These are phyloP conservation scores for Hirsutella rhossiliensis DNA, from an alignment of 2,329 filamentous ascomycete genomes.

Conservation along the genomic window DNA sequence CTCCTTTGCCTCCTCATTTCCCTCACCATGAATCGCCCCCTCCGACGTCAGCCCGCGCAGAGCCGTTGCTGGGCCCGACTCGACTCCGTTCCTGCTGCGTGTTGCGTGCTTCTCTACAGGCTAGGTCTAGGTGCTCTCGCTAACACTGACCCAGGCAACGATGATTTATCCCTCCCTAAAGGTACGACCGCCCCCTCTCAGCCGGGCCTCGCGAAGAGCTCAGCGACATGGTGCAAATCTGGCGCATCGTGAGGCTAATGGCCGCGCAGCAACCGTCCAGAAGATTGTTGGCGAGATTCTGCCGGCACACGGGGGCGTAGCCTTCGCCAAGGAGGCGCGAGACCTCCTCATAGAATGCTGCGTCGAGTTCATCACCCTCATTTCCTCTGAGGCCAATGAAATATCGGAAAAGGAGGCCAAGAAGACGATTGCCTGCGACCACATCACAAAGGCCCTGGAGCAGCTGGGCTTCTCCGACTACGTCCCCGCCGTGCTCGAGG, in stretches of 20 bases:
- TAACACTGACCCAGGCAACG: constrained; percentile 38
- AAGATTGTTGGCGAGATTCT: constrained; percentile 93
- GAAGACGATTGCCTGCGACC: constrained; percentile 97
- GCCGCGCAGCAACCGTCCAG: constrained; percentile 47
- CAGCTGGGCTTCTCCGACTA: constrained; percentile 91
- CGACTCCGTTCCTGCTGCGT: constrained; percentile 10
- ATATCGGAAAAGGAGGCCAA: constrained; percentile 98
- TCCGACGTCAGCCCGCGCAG: constrained; percentile 2
- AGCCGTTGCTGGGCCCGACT: constrained; percentile 16
- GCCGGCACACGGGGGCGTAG: constrained; percentile 58
- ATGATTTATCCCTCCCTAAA: constrained; percentile 53
- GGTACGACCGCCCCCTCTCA: constrained; percentile 26
- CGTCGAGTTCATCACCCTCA: constrained; percentile 96
- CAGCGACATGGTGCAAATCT: not conserved
- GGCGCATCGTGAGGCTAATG: constrained; percentile 12
- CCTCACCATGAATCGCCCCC: not conserved
- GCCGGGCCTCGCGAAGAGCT: no score
- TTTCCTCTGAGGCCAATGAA: constrained; percentile 97
- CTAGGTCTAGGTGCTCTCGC: constrained; percentile 5
- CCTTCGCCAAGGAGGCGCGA: constrained; percentile 89
- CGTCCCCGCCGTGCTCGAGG: constrained; percentile 73
- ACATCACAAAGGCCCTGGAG: constrained; percentile 89
- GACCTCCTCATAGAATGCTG: constrained; percentile 97
- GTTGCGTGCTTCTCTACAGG: constrained; percentile 1
- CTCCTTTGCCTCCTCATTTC: not conserved